Base-by-base conservation (phyloP, 306 rosid species). In the Quercus parvula region DNA sequence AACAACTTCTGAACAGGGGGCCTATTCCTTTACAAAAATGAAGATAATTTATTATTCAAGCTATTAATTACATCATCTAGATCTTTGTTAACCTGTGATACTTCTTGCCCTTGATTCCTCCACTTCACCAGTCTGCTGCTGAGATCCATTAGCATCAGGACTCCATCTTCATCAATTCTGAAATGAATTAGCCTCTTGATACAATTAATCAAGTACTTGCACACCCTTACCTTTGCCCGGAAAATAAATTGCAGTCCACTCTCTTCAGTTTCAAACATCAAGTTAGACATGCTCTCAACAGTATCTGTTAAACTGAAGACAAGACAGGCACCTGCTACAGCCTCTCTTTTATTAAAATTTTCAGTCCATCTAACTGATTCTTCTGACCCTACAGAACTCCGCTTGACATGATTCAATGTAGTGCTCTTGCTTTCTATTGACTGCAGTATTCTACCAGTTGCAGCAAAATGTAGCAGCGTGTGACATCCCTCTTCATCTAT, bases 401-500 rank as follows among this genome's bases (percentile, higher is more conserved):
- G 13, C 67, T 56, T 80, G 24, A 18, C 56, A 25, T 73, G 44
- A n/a, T 74, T 70, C 77, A 41, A 51, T 68, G 73, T 56, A 11
- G 59, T 12, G 76, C 46, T 20, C 6, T 66, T 70, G 0, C 49
- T 64, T 56, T 78, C 70, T 75, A 71, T 82, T 19, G 63, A 71
- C 41, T 31, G 75, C 25, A 68, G 28, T 49, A 82, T 71, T 79
- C 74, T 79, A n/a, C 79, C 77, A 14, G 81, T 78, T 54, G 88
- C 44, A 10, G 84, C 88, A 76, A 79, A 85, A 72, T 85, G 84
- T 78, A 85, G 76, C 77, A 85, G 88, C 70, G 72, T 20, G 22
- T 85, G 86, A 52, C 81, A 71, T 64, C 69, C 86, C 52, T 57
- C 82, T 57, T 71, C 79, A 18, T 30, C 71, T 44, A 79, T 70